Evolutionary conservation across 441 rosid genomes (phyloP).

Genomic region (Mallotus japonicus): DNA sequence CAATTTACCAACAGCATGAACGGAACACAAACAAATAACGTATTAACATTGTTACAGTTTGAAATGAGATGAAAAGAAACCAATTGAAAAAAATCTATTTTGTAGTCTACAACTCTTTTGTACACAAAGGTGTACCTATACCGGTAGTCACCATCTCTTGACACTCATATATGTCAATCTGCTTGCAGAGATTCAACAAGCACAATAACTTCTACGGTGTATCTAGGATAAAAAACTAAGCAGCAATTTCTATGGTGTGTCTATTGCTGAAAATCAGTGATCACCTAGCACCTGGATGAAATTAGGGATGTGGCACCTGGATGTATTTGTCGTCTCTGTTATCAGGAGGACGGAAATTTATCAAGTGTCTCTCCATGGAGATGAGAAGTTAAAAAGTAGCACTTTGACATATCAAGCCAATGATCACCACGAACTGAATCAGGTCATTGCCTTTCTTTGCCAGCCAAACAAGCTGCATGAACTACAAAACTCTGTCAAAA

Average conservation of each 20-base stretch:
- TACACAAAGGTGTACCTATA: no score
- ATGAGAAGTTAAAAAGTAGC: not conserved
- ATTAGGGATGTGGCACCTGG: not conserved
- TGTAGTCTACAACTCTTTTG: no score
- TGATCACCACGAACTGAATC: not conserved
- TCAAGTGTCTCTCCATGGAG: not conserved
- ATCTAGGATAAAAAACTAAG: no score
- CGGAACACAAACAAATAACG: no score
- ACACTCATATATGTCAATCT: not conserved
- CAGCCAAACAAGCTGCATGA: constrained; percentile 2
- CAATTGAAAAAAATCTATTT: no score
- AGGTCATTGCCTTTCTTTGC: not conserved
- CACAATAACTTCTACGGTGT: no score
- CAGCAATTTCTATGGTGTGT: not conserved
- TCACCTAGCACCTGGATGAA: not conserved
- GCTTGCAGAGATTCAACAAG: not conserved
- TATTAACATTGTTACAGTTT: no score
- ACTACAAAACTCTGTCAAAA: not conserved
- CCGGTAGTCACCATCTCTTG: no score
- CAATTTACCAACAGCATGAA: no score
- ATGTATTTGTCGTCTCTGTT: not conserved
- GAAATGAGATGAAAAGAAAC: no score
- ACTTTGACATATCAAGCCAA: not conserved
- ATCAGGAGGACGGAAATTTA: not conserved
- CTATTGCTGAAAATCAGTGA: not conserved